Evolutionary conservation across 805 yeast species (phyloP).

Genomic region (Schizosaccharomyces cryophilus): DNA sequence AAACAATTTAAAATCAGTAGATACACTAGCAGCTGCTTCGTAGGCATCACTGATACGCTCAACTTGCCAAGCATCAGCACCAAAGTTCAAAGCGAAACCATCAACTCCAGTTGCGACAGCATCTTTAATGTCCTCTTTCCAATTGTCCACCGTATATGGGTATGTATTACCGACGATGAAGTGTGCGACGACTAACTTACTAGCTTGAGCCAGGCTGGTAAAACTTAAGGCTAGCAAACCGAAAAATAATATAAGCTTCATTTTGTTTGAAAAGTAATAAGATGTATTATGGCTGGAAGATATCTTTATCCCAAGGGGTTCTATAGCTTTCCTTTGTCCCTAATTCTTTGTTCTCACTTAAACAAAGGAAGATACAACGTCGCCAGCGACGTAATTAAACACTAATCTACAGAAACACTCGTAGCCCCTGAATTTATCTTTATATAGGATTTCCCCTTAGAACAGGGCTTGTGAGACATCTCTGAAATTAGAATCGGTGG

Average conservation of each 20-base stretch:
- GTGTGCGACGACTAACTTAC: background rate
- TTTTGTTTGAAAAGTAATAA: background rate
- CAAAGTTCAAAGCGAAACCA: background rate
- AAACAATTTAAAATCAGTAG: background rate
- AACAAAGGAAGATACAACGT: background rate
- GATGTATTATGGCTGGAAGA: background rate
- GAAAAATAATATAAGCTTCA: background rate
- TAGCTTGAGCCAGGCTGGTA: background rate
- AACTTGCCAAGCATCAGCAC: slow-evolving; percentile 1
- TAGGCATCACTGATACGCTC: background rate
- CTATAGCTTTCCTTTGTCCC: background rate
- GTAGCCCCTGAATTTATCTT: background rate
- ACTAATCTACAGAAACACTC: too few species aligned
- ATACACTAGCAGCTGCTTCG: background rate
- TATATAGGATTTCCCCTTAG: background rate
- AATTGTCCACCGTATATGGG: background rate
- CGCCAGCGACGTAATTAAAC: too few species aligned
- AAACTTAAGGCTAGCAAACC: background rate
- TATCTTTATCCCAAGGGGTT: background rate
- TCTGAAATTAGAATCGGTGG: background rate
- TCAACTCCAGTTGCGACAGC: background rate
- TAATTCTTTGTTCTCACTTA: background rate
- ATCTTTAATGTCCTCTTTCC: background rate
- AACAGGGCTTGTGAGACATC: background rate
- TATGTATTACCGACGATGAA: slow-evolving; percentile 1